A percentile compares a stretch with the other conserved stretches of the same genome.
Evolutionary conservation across 2,329 filamentous ascomycete species (phyloP).

Genomic region (Cytospora schulzeri): DNA sequence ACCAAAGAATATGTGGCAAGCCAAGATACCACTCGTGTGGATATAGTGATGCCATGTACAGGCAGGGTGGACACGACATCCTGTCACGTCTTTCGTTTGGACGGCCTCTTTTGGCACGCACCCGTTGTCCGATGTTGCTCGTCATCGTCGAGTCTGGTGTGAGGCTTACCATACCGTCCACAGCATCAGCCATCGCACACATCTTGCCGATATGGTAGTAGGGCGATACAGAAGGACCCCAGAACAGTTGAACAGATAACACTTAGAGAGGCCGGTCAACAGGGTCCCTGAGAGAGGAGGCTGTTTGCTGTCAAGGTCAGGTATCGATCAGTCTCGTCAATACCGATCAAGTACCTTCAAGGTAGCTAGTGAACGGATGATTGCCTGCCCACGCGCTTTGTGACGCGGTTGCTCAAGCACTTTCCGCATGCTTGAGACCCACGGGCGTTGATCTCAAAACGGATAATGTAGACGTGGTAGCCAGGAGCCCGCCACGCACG

Average conservation of each 20-base stretch:
- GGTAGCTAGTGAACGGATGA: slow-evolving; percentile 14
- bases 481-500: neutral
- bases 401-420: slow-evolving; percentile 13
- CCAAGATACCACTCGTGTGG: slow-evolving; percentile 12
- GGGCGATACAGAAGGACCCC: neutral
- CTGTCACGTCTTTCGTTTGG: slow-evolving; percentile 22
- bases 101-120: slow-evolving; percentile 10
- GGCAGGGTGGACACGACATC: slow-evolving; percentile 15
- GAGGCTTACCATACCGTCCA: neutral
- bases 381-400: slow-evolving; percentile 13
- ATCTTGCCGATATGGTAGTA: neutral
- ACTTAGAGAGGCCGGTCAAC: neutral
- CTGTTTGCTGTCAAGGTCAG: slow-evolving; percentile 16
- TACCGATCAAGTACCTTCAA: neutral
- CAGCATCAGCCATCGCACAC: neutral
- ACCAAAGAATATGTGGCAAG: slow-evolving; percentile 33
- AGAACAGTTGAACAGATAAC: neutral
- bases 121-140: slow-evolving; percentile 4
- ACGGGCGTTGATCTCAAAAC: neutral
- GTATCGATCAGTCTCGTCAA: neutral
- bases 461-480: neutral
- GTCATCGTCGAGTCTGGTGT: slow-evolving; percentile 18
- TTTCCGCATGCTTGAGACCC: neutral
- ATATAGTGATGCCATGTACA: slow-evolving; percentile 27
- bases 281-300: neutral